Percentiles rank a stretch among this genome's conserved stretches.
These are phyloP conservation scores for Tolypocladium capitatum DNA, from an alignment of 2,329 filamentous ascomycete genomes.

Conservation along the genomic window DNA sequence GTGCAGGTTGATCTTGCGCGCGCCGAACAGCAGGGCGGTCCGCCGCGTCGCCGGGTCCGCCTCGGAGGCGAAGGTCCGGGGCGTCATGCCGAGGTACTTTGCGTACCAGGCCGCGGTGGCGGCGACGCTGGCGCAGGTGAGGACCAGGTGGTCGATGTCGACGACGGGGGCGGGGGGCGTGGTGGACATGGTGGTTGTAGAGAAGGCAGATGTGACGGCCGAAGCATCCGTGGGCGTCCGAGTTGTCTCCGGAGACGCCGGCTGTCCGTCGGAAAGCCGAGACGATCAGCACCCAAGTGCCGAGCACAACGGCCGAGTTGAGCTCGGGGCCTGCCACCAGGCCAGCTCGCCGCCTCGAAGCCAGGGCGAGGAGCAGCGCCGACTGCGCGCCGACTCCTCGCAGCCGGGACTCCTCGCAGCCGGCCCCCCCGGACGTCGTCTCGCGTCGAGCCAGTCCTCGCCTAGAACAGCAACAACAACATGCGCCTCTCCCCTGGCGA, in stretches of 20 bases:
- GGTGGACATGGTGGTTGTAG: conserved; percentile 14
- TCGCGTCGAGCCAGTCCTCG: no score
- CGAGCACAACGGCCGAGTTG: no score
- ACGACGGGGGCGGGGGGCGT: conserved; percentile 16
- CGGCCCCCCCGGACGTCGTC: no score
- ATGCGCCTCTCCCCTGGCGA: no score
- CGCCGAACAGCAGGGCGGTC: conserved; percentile 42
- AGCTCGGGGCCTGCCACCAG: neutral
- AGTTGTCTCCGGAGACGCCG: no score
- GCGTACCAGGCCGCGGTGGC: conserved; percentile 41
- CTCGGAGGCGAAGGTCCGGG: conserved; percentile 34
- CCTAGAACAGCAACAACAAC: no score
- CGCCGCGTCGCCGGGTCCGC: conserved; percentile 21
- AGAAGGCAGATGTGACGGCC: neutral
- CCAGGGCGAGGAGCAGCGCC: no score
- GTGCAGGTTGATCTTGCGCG: conserved; percentile 50
- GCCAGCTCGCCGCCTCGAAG: no score
- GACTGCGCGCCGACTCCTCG: no score
- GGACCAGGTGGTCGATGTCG: conserved; percentile 46
- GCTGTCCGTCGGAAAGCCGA: neutral
- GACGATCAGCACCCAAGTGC: neutral
- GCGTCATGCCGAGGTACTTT: conserved; percentile 41
- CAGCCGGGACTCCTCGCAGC: no score
- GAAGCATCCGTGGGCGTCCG: no score
- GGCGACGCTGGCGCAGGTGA: conserved; percentile 39